Evolutionary conservation across 164 flowering plant genomes (phyloP).

Genomic region (Kalanchoe fedtschenkoi): DNA sequence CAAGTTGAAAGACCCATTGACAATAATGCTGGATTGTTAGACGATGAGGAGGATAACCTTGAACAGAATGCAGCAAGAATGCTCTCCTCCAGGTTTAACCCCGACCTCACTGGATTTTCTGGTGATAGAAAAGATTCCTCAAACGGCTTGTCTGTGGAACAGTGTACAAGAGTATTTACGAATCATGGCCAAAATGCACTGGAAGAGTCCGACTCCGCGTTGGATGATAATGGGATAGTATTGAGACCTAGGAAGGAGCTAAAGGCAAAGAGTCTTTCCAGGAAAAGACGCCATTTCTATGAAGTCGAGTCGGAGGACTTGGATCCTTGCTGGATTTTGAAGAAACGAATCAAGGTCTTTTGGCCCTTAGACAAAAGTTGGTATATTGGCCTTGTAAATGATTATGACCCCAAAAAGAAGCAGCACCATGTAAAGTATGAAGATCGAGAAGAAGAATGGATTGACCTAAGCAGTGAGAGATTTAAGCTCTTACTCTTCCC

Average conservation of each 20-base stretch:
- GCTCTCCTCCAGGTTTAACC: conserved; percentile 95
- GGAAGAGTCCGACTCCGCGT: conserved; percentile 27
- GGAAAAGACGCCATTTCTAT: conserved; percentile 83
- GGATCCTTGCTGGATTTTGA: conserved; percentile 70
- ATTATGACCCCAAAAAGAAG: conserved; percentile 50
- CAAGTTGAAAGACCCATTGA: conserved; percentile 17
- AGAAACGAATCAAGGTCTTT: conserved; percentile 68
- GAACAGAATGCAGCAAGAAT: conserved; percentile 98
- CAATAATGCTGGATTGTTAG: conserved; percentile 19
- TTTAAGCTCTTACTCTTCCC: conserved; percentile 77
- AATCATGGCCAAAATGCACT: conserved; percentile 13
- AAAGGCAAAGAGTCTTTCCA: conserved; percentile 29
- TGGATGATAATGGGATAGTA: conserved; percentile 49
- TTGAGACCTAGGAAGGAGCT: conserved; percentile 64
- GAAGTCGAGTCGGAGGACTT: conserved; percentile 44
- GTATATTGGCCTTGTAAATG: conserved; percentile 75
- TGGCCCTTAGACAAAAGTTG: conserved; percentile 97
- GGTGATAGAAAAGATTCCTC: conserved; percentile 24
- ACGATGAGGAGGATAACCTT: conserved; percentile 82
- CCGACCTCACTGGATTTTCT: conserved; percentile 60
- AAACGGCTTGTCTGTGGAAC: conserved; percentile 24
- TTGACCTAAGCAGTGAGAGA: conserved; percentile 63
- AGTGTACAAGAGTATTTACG: conserved; percentile 18
- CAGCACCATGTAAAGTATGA: conserved; percentile 92
- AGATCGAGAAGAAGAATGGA: conserved; percentile 96